These are phyloP conservation scores for Astragalus membranaceus DNA, from an alignment of 306 rosid species.

Conservation along the genomic window DNA sequence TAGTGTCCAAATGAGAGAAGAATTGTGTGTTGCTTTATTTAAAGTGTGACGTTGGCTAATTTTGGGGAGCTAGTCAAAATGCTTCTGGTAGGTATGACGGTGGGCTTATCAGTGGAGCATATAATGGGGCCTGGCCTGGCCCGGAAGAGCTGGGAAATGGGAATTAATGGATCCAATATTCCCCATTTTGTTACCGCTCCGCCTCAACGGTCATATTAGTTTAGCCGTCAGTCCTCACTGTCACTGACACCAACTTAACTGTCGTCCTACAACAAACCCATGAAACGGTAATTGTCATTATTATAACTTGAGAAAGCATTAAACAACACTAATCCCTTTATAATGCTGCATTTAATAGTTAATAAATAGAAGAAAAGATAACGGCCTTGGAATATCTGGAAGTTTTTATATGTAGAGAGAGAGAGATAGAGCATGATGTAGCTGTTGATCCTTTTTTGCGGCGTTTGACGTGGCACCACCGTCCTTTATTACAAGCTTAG, in stretches of 20 bases:
- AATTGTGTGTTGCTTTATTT: neutral
- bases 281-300: neutral
- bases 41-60: neutral
- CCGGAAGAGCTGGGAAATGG: neutral
- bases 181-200: constrained; percentile 20
- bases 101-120: constrained; percentile 18
- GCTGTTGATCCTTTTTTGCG: neutral
- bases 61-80: too few species aligned
- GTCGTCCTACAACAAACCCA: neutral
- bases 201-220: constrained; percentile 36
- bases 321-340: neutral
- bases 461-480: neutral
- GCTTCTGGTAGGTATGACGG: constrained; percentile 23
- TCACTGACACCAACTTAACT: neutral
- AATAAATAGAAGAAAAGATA: neutral
- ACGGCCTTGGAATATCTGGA: neutral
- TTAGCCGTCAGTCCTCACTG: constrained; percentile 50
- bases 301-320: neutral
- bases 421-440: neutral
- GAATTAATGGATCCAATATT: constrained; percentile 7
- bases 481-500: neutral
- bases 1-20: too few species aligned
- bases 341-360: neutral
- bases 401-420: too few species aligned
- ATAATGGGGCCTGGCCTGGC: constrained; percentile 3